phyloP scores from a whole-genome alignment of 208 protist genomes.

The Acanthamoeba lugdunensis region DNA sequence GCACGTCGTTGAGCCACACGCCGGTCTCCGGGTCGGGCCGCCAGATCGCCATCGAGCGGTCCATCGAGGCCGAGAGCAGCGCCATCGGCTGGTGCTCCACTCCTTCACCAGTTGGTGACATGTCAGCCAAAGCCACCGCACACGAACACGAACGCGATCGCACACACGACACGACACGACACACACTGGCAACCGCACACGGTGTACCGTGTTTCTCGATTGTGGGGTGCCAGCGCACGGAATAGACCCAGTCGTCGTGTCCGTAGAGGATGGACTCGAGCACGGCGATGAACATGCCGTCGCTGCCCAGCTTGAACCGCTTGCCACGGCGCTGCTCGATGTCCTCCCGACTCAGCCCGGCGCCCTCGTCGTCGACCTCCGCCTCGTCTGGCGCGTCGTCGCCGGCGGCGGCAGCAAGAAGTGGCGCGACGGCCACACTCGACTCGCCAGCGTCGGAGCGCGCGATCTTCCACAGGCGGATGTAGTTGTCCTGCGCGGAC shows the following conservation, averaged over 20 bases:
- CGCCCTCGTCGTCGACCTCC: background rate
- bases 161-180: background rate
- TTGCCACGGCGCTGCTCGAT: slow-evolving; percentile 44
- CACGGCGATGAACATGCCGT: slow-evolving; percentile 28
- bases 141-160: background rate
- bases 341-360: slow-evolving; percentile 33
- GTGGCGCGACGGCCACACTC: background rate
- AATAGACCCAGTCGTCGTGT: slow-evolving; percentile 86
- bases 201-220: background rate
- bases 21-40: slow-evolving; percentile 68
- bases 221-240: slow-evolving; percentile 78
- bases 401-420: background rate
- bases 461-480: slow-evolving; percentile 78
- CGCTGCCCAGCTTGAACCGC: slow-evolving; percentile 7
- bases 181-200: background rate
- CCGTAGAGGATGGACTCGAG: slow-evolving; percentile 81
- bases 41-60: slow-evolving; percentile 84
- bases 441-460: background rate
- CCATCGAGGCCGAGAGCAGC: slow-evolving; percentile 85
- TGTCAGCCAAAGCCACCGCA: background rate
- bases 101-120: background rate
- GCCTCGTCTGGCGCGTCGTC: background rate
- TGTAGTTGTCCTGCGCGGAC: slow-evolving; percentile 81
- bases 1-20: slow-evolving; percentile 78
- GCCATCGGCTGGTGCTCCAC: slow-evolving; percentile 70